Base-by-base conservation (phyloP, 2,329 filamentous ascomycete genomes). In the Aspergillus pseudoglaucus region DNA sequence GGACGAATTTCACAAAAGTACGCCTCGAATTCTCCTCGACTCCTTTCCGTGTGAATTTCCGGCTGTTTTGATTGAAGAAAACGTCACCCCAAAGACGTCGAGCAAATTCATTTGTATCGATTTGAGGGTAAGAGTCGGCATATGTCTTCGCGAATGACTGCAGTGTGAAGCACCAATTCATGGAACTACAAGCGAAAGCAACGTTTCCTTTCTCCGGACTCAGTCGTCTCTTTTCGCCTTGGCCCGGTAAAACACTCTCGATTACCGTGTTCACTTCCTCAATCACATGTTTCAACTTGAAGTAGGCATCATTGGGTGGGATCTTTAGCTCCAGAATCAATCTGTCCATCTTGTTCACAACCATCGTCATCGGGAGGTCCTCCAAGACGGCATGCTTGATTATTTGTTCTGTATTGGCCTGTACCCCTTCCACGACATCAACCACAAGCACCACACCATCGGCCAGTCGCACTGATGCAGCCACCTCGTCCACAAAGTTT, bases 201-300 rank as follows among this genome's bases (percentile, higher is more conserved):
- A 98, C 93, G 64, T 98, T 98, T 52, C 93, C 93, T 72, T 90
- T 95, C 65, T 98, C 93, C 0, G 93, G 93, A 57, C 91, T 97
- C 53, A 98, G 71, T 54, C 93, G 82, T 68, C 82, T 83, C 52
- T 80, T 82, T 61, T 88, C 88, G 23, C 90, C 90, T 58, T 82
- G 81, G 2, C 88, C 85, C 3, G 93, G 91, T 23, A 90, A 77
- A 3, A 87, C 86, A 64, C 87, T 90, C 64, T 95, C 88, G 60
- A 98, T 97, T 57, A 93, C 76, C 1, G 89, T 95, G 71, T 98
- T 98, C 69, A 98, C 90, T 69, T 97, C 89, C 68, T 98, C 93
- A 46, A 98, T 83, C n/a, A 96, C 90, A 67, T 97, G 90, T 72
- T 96, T 97, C 47, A 98, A 77, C 76, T 98, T 98, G 78, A 96